Evolutionary conservation across 805 yeast genomes (phyloP).

Genomic region (Saccharomycopsis amapae): DNA sequence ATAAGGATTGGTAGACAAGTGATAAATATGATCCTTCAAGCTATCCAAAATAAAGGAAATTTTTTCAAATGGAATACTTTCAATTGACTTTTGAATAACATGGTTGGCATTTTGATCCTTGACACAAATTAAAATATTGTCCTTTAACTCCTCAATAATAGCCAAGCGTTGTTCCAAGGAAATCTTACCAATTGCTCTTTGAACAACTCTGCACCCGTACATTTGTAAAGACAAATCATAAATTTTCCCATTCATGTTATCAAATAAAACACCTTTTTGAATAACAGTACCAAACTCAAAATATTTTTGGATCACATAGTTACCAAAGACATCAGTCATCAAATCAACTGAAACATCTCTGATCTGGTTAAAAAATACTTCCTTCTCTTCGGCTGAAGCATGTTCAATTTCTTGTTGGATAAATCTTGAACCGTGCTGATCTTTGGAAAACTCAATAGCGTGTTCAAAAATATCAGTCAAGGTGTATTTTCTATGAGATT

Average conservation of each 20-base stretch:
- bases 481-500: slow-evolving; percentile 48
- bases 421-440: slow-evolving; percentile 95
- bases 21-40: slow-evolving; percentile 64
- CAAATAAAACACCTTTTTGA: slow-evolving; percentile 64
- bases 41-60: slow-evolving; percentile 69
- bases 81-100: slow-evolving; percentile 93
- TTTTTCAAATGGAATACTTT: slow-evolving; percentile 64
- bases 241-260: slow-evolving; percentile 67
- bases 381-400: slow-evolving; percentile 64
- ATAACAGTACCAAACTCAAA: slow-evolving; percentile 73
- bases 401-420: slow-evolving; percentile 79
- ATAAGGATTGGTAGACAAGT: slow-evolving; percentile 88
- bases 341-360: slow-evolving; percentile 65
- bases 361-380: slow-evolving; percentile 76
- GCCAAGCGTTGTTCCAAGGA: slow-evolving; percentile 54
- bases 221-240: slow-evolving; percentile 77
- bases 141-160: slow-evolving; percentile 64
- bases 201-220: slow-evolving; percentile 98
- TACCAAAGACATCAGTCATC: slow-evolving; percentile 96
- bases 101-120: slow-evolving; percentile 98
- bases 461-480: slow-evolving; percentile 77
- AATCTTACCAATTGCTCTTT: slow-evolving; percentile 78
- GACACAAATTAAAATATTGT: slow-evolving; percentile 57
- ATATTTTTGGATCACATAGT: slow-evolving; percentile 91
- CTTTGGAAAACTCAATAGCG: slow-evolving; percentile 86